phyloP scores from a whole-genome alignment of 2,329 filamentous ascomycete species.

The Seiridium unicorne region DNA sequence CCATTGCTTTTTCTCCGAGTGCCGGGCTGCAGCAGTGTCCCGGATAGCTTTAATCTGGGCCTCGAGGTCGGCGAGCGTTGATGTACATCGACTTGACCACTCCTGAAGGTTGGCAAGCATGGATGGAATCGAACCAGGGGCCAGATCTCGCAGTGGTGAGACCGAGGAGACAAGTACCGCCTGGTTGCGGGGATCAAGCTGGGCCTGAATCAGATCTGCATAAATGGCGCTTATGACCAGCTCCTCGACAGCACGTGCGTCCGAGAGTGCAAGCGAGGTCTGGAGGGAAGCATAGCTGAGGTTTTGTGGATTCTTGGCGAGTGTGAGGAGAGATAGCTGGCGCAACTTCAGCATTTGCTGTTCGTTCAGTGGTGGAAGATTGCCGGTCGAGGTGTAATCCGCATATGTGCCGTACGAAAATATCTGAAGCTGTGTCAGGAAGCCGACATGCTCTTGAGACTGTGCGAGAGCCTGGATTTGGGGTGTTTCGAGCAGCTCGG shows the following conservation, averaged over 20 bases:
- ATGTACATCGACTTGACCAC: slow-evolving; percentile 78
- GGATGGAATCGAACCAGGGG: slow-evolving; percentile 66
- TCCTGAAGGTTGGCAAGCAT: slow-evolving; percentile 67
- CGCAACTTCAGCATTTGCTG: slow-evolving; percentile 82
- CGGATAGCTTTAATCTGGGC: slow-evolving; percentile 69
- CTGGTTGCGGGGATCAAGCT: slow-evolving; percentile 75
- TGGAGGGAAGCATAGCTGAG: slow-evolving; percentile 75
- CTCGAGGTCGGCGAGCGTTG: slow-evolving; percentile 73
- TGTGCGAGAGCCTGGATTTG: slow-evolving; percentile 73
- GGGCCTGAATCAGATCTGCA: slow-evolving; percentile 75
- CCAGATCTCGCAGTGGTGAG: slow-evolving; percentile 81
- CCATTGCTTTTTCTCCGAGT: slow-evolving; percentile 46
- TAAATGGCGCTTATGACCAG: slow-evolving; percentile 88
- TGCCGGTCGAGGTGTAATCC: slow-evolving; percentile 57
- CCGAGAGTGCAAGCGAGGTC: slow-evolving; percentile 62
- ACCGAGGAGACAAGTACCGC: slow-evolving; percentile 77
- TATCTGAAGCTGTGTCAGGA: slow-evolving; percentile 75
- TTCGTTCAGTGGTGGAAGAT: slow-evolving; percentile 69
- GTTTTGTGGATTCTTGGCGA: slow-evolving; percentile 65
- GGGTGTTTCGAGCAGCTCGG: slow-evolving; percentile 81
- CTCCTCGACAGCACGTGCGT: slow-evolving; percentile 72
- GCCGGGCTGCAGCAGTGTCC: slow-evolving; percentile 51
- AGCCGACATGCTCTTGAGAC: slow-evolving; percentile 55
- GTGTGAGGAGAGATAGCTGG: slow-evolving; percentile 82
- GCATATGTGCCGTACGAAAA: slow-evolving; percentile 92